These are phyloP conservation scores for Colletotrichum sp. DNA, from an alignment of 2,329 filamentous ascomycete species.

Conservation along the genomic window DNA sequence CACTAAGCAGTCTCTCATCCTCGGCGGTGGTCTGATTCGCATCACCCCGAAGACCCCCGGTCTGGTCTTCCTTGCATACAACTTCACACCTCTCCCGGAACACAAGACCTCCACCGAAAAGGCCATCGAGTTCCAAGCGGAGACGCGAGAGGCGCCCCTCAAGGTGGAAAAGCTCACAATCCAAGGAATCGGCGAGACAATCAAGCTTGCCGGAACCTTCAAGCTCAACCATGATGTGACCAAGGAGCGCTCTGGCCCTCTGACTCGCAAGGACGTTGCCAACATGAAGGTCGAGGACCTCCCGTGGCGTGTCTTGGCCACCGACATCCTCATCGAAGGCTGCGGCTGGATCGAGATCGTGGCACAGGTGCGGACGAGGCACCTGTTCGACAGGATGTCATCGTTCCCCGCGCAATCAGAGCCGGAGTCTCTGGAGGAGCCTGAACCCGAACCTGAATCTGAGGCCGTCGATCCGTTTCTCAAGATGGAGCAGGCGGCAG, in stretches of 20 bases:
- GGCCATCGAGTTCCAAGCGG: slow-evolving; percentile 74
- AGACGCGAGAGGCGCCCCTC: slow-evolving; percentile 56
- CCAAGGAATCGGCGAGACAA: slow-evolving; percentile 61
- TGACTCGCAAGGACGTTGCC: slow-evolving; percentile 68
- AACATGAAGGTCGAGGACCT: slow-evolving; percentile 70
- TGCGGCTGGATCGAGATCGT: slow-evolving; percentile 92
- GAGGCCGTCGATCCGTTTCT: slow-evolving; percentile 19
- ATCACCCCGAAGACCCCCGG: slow-evolving; percentile 77
- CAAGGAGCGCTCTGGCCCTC: slow-evolving; percentile 73
- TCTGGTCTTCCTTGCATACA: slow-evolving; percentile 76
- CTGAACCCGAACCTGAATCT: slow-evolving; percentile 9
- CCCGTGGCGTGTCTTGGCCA: slow-evolving; percentile 79
- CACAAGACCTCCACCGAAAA: slow-evolving; percentile 85
- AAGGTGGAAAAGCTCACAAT: slow-evolving; percentile 68
- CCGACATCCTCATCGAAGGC: slow-evolving; percentile 89
- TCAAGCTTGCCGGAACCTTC: slow-evolving; percentile 76
- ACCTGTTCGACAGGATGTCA: slow-evolving; percentile 39
- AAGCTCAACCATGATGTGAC: slow-evolving; percentile 84
- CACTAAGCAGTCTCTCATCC: slow-evolving; percentile 77
- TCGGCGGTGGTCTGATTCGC: slow-evolving; percentile 86
- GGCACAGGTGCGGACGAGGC: slow-evolving; percentile 74
- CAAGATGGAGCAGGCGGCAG: slow-evolving; percentile 18
- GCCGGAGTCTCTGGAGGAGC: neutral
- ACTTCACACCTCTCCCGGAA: slow-evolving; percentile 79
- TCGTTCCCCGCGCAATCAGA: slow-evolving; percentile 14